Conservation (phyloP, 805 yeast genomes). For the Metschnikowia borealis region DNA sequence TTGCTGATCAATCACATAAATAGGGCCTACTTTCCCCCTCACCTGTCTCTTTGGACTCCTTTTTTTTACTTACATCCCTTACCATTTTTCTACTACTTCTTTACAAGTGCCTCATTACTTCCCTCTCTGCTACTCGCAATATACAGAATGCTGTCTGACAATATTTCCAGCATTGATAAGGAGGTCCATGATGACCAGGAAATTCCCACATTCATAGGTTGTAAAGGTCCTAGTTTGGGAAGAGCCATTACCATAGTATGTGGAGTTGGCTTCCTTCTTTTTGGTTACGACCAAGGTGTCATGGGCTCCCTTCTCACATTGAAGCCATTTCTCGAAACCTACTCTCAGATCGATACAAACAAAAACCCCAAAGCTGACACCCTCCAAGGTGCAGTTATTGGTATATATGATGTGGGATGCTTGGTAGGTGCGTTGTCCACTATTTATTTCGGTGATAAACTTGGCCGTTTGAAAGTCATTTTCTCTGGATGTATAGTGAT, state of each 20-base stretch:
- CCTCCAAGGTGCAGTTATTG: conserved; percentile 21
- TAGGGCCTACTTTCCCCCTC: neutral
- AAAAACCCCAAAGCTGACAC: conserved; percentile 14
- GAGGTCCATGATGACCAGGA: neutral
- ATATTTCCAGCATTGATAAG: conserved; percentile 2
- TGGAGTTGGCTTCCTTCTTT: conserved; percentile 28
- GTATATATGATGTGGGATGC: conserved; percentile 23
- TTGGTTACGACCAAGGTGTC: conserved; percentile 42
- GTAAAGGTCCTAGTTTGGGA: conserved; percentile 11
- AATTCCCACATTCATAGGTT: conserved; percentile 12
- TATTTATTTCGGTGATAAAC: conserved; percentile 20
- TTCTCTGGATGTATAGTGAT: conserved; percentile 20
- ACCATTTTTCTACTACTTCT: too few species aligned
- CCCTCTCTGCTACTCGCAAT: neutral
- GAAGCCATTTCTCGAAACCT: conserved; percentile 17
- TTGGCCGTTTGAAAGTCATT: conserved; percentile 21
- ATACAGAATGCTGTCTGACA: conserved; percentile 1
- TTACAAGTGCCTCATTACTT: too few species aligned
- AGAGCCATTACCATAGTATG: conserved; percentile 14
- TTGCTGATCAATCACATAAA: neutral
- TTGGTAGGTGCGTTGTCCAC: conserved; percentile 20
- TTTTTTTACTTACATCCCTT: neutral
- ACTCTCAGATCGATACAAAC: conserved; percentile 16
- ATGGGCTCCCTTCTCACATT: conserved; percentile 29
- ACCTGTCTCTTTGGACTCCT: too few species aligned